phyloP scores from a whole-genome alignment of 768 basidiomycete species.

The Leccinum fibrillosum region DNA sequence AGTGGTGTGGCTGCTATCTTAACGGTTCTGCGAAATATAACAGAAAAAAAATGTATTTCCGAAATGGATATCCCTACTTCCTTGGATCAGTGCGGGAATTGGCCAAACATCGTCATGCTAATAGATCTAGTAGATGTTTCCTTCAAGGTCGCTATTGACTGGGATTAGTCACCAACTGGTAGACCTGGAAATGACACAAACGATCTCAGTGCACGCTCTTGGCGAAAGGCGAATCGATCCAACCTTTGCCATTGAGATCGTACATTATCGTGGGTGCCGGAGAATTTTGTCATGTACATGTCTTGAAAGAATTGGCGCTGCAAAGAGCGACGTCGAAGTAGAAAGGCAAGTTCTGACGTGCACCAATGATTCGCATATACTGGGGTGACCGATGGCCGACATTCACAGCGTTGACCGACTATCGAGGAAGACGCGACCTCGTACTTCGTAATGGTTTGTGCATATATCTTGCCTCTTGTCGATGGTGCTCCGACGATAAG shows the following conservation, averaged over 20 bases:
- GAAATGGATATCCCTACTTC: slow-evolving; percentile 71
- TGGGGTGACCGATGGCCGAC: background rate
- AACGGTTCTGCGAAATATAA: background rate
- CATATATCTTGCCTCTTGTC: too few relatives aligned
- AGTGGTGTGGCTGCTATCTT: slow-evolving; percentile 8
- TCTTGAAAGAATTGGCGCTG: background rate
- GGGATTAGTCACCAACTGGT: too few relatives aligned
- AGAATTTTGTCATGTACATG: too few relatives aligned
- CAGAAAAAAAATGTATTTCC: slow-evolving; percentile 38
- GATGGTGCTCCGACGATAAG: too few relatives aligned
- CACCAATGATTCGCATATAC: background rate
- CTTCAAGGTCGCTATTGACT: background rate
- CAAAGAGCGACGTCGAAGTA: too few relatives aligned
- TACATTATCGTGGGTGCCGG: background rate
- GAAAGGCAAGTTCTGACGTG: too few relatives aligned
- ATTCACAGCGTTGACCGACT: too few relatives aligned
- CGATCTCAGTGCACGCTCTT: background rate
- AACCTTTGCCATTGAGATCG: background rate
- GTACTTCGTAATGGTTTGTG: too few relatives aligned
- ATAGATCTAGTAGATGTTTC: background rate
- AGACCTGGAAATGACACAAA: too few relatives aligned
- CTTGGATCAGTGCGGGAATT: slow-evolving; percentile 26
- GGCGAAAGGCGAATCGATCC: background rate
- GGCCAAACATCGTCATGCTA: background rate
- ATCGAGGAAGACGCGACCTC: background rate